Conservation (phyloP, 108 stramenopile species). For the Nitzschia palea region DNA sequence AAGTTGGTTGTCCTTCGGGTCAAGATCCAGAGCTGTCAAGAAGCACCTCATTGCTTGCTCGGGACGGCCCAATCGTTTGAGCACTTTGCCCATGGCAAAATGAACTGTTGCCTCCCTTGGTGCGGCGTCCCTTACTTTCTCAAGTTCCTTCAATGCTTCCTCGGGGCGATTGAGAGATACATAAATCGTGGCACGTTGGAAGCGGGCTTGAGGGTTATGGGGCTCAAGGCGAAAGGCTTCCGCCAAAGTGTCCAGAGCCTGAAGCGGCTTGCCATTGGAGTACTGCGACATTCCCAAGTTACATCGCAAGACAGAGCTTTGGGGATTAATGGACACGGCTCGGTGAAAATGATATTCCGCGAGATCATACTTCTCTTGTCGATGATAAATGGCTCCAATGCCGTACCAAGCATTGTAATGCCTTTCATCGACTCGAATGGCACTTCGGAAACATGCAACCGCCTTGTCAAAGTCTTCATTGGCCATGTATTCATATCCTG, state of each 20-base stretch:
- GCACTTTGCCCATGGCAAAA: conserved; percentile 94
- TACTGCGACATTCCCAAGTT: conserved; percentile 95
- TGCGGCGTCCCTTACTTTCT: conserved; percentile 88
- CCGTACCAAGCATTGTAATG: conserved; percentile 96
- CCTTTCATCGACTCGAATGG: conserved; percentile 83
- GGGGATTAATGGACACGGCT: conserved; percentile 87
- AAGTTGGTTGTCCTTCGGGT: conserved; percentile 94
- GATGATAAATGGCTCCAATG: conserved; percentile 94
- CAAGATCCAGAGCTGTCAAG: conserved; percentile 93
- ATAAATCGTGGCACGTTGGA: conserved; percentile 93
- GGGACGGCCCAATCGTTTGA: conserved; percentile 86
- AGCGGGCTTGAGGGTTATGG: conserved; percentile 93
- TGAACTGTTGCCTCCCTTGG: conserved; percentile 94
- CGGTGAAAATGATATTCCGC: conserved; percentile 95
- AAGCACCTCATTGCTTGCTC: conserved; percentile 93
- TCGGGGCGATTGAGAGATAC: conserved; percentile 82
- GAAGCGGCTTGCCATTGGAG: conserved; percentile 83
- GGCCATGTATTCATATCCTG: conserved; percentile 95
- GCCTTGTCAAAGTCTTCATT: conserved; percentile 98
- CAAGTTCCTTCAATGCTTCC: conserved; percentile 88
- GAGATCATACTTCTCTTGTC: conserved; percentile 95
- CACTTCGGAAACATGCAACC: conserved; percentile 87
- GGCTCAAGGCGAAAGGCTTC: conserved; percentile 85
- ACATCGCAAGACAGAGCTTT: conserved; percentile 88
- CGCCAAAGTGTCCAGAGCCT: conserved; percentile 89